These are phyloP conservation scores for Ceratocystis harringtonii DNA, from an alignment of 2,329 filamentous ascomycete species.

Conservation along the genomic window DNA sequence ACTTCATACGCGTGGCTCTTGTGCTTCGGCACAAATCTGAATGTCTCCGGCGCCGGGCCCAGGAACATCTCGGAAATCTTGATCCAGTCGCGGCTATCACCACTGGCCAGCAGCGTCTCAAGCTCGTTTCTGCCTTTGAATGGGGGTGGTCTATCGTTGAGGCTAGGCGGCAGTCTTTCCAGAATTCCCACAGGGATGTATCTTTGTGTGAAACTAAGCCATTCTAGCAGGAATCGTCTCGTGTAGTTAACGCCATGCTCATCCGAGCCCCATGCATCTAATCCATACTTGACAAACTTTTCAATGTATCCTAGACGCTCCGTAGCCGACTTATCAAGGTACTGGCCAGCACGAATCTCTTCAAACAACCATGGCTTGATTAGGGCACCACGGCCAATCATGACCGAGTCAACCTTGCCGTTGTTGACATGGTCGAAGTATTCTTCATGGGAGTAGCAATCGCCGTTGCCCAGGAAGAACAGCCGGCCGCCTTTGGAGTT, in stretches of 20 bases:
- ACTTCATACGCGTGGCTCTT: constrained; percentile 78
- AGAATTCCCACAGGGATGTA: constrained; percentile 84
- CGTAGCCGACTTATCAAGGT: constrained; percentile 81
- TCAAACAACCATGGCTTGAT: constrained; percentile 99
- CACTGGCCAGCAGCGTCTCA: constrained; percentile 82
- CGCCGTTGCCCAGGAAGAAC: constrained; percentile 92
- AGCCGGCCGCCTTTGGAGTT: constrained; percentile 51
- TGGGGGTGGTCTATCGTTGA: constrained; percentile 78
- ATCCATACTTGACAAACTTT: constrained; percentile 76
- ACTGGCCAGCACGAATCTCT: constrained; percentile 81
- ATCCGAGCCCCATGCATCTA: constrained; percentile 91
- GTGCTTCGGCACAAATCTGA: constrained; percentile 94
- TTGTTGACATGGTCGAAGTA: constrained; percentile 67
- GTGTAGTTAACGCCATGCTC: constrained; percentile 87
- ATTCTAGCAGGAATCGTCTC: constrained; percentile 83
- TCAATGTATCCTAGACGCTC: constrained; percentile 78
- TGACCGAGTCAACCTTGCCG: constrained; percentile 76
- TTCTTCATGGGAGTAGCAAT: constrained; percentile 85
- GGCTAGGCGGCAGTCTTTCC: constrained; percentile 70
- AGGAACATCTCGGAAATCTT: constrained; percentile 99
- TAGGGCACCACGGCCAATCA: constrained; percentile 90
- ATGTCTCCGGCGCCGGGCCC: constrained; percentile 74
- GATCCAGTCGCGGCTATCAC: constrained; percentile 94
- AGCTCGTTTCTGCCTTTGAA: constrained; percentile 77
- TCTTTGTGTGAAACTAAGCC: constrained; percentile 81